A percentile compares a stretch with the other conserved stretches of the same genome.
phyloP scores from a whole-genome alignment of 139 green algal species.

The Micractinium conductrix region DNA sequence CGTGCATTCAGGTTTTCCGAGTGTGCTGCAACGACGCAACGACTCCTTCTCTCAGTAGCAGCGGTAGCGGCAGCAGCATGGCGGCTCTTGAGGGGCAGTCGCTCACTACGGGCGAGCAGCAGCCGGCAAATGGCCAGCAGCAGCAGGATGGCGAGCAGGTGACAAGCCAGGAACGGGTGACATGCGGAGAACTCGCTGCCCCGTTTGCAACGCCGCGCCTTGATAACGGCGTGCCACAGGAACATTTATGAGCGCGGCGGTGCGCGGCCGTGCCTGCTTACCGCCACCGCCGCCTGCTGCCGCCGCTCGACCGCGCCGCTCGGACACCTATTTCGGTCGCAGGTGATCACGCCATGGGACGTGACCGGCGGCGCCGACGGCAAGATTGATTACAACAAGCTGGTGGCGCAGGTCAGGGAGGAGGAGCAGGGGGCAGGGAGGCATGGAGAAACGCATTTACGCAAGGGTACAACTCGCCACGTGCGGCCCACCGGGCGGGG shows the following conservation, averaged over 20 bases:
- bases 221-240: neutral
- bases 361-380: constrained; percentile 87
- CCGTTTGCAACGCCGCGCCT: neutral
- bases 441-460: no score
- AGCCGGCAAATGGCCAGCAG: constrained; percentile 4
- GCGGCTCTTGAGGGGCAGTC: neutral
- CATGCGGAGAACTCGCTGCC: neutral
- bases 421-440: neutral
- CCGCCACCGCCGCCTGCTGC: neutral
- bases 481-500: no score
- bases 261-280: no score
- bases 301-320: no score
- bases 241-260: neutral
- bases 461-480: no score
- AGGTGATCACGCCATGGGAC: constrained; percentile 85
- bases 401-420: constrained; percentile 76
- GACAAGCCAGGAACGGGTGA: neutral
- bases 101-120: neutral
- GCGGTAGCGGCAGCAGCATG: neutral
- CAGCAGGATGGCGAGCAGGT: constrained; percentile 26
- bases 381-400: constrained; percentile 97
- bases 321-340: neutral
- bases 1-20: neutral
- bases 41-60: neutral
- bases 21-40: no score